A percentile compares a stretch with the other conserved stretches of the same genome.
These are phyloP conservation scores for Pharus latifolius DNA, from an alignment of 176 grass and related monocot species.

Conservation along the genomic window DNA sequence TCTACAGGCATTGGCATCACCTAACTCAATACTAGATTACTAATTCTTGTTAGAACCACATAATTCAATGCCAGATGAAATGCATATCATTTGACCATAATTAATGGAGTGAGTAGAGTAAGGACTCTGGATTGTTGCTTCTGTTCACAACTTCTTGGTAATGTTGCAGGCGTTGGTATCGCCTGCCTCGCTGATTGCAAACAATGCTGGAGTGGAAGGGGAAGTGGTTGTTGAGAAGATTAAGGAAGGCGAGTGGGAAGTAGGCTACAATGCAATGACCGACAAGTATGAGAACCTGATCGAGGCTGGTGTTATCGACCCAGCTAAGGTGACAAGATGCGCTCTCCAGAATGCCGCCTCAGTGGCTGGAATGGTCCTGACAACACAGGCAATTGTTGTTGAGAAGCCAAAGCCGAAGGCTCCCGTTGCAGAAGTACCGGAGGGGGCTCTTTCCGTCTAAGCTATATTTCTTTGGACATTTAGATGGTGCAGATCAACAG, in stretches of 20 bases:
- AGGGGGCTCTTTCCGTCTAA: conserved; percentile 20
- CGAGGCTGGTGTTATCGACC: conserved; percentile 42
- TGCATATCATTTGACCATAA: too few species aligned
- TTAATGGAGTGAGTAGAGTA: background rate
- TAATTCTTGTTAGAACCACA: background rate
- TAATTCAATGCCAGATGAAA: background rate
- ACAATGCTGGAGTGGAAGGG: conserved; percentile 52
- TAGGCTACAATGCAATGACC: conserved; percentile 45
- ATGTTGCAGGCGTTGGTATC: conserved; percentile 37
- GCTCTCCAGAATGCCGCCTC: conserved; percentile 51
- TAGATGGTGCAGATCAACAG: conserved; percentile 9
- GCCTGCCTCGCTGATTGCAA: conserved; percentile 41
- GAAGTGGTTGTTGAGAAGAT: conserved; percentile 65
- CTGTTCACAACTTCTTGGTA: background rate
- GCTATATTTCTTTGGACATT: background rate
- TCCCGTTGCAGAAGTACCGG: background rate
- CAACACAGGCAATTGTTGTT: conserved; percentile 53
- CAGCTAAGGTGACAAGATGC: conserved; percentile 54
- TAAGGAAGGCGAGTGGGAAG: conserved; percentile 32
- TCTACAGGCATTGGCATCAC: background rate
- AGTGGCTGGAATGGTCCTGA: conserved; percentile 56
- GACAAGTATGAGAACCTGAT: conserved; percentile 55
- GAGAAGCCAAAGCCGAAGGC: conserved; percentile 49
- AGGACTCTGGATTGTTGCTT: background rate
- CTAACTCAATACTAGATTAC: background rate